Percentiles rank a stretch among this genome's conserved stretches.
These are phyloP conservation scores for Tremellales sp. DNA, from an alignment of 1,284 basidiomycete species.

Conservation along the genomic window DNA sequence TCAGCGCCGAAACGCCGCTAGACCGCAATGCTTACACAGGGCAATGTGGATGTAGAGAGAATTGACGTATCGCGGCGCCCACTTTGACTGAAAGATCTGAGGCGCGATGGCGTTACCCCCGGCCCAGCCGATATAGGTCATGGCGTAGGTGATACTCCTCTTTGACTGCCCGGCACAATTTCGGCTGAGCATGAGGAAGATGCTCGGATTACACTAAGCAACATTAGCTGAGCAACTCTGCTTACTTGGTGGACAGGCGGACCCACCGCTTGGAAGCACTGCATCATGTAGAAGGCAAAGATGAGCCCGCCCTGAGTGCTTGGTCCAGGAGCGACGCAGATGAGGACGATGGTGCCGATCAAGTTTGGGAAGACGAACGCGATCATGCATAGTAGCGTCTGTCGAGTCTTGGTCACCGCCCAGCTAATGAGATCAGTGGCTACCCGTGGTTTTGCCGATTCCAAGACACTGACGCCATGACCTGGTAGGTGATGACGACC, in stretches of 20 bases:
- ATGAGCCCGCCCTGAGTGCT: conserved; percentile 23
- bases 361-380: conserved; percentile 24
- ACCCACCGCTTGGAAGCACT: conserved; percentile 20
- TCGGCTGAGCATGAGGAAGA: conserved; percentile 21
- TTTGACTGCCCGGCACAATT: conserved; percentile 33
- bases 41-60: conserved; percentile 37
- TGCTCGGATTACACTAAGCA: conserved; percentile 11
- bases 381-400: conserved; percentile 25
- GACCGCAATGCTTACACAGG: neutral
- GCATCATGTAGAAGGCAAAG: conserved; percentile 28
- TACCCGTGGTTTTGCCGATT: too few species aligned
- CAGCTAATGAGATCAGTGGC: conserved; percentile 2
- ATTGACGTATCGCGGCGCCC: conserved; percentile 33
- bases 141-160: conserved; percentile 28
- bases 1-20: neutral
- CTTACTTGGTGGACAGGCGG: too few species aligned
- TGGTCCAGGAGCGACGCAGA: conserved; percentile 16
- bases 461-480: conserved; percentile 19
- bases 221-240: conserved; percentile 2
- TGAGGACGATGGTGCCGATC: conserved; percentile 22
- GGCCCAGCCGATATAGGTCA: conserved; percentile 28
- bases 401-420: conserved; percentile 15
- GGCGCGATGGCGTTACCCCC: conserved; percentile 34
- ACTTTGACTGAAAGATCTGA: conserved; percentile 29
- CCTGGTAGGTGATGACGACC: conserved; percentile 13